Evolutionary conservation across 1,139 yeast species (phyloP), one percentile per base, ranked within the genome.

Genomic region (Taphrina populina): DNA sequence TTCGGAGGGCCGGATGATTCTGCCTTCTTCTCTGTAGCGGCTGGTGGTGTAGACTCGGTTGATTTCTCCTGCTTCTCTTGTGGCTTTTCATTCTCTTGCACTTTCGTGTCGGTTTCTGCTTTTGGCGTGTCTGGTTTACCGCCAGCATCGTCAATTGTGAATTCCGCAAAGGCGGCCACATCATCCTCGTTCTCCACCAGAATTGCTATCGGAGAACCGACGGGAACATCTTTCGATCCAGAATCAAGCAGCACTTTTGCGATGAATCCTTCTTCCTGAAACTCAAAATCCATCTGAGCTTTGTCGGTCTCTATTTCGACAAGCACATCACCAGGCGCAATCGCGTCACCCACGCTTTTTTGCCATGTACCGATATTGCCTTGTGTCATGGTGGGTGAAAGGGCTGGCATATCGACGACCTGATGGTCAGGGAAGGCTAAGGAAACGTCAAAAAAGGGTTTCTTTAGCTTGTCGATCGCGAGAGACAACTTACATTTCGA

Each of bases 251-350:
- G 76, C 64, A 88, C 83, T 77, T 92, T 87, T 63, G 98, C 97
- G 68, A 92, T 76, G 75, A 70, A 88, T 59, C 98, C 99, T 59
- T 94, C 99, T 66, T 94, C 99, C 76, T 90, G 97, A 77, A 92
- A 92, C 74, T 92, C 99, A 67, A 88, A 92, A 74, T 94, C 99
- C 96, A 92, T 92, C 62, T 90, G 84, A 58, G 99, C 98, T 77
- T 92, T 92, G 72, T 92, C 99, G 63, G 99, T 92, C 75, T 92
- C 98, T 63, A 92, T 84, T 73, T 92, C 98, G 59, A 96, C 96
- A 65, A 92, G 81, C 57, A 94, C 83, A 67, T 92, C 97, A 24
- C 98, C 98, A 2, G 95, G 80, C 37, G 73, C 69, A 70, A 84
- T 90, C 5, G 74, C 61, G n/a, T 87, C 94, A 46, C 96, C 96